Percentiles rank a stretch among this genome's conserved stretches.
Evolutionary conservation across 1,284 basidiomycete genomes (phyloP).

Genomic region (Cystobasidium slooffiae): DNA sequence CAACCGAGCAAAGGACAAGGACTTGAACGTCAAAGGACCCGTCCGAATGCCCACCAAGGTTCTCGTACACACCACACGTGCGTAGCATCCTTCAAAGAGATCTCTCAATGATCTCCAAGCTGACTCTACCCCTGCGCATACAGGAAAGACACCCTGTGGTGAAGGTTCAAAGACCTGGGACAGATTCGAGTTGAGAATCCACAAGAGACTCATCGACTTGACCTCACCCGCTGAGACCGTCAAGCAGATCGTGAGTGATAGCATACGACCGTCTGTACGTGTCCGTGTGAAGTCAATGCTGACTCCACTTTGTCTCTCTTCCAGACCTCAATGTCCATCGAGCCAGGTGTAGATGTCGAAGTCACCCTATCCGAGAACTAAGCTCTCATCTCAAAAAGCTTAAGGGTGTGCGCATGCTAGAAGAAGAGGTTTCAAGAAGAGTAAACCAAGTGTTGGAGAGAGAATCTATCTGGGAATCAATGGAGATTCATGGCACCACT

Average conservation of each 20-base stretch:
- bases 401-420: neutral
- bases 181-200: constrained; percentile 97
- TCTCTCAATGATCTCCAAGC: constrained; percentile 38
- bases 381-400: neutral
- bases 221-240: constrained; percentile 98
- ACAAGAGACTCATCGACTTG: constrained; percentile 99
- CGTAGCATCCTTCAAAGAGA: constrained; percentile 55
- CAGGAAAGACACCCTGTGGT: constrained; percentile 81
- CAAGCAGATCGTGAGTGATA: constrained; percentile 89
- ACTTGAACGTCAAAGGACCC: constrained; percentile 98
- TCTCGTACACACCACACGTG: constrained; percentile 94
- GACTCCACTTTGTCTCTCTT: too few relatives aligned
- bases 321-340: constrained; percentile 51
- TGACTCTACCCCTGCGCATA: neutral
- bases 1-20: constrained; percentile 99
- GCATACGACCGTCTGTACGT: constrained; percentile 26
- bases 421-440: neutral
- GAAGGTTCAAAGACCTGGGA: constrained; percentile 99
- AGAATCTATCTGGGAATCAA: too few relatives aligned
- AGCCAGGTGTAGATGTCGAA: constrained; percentile 49
- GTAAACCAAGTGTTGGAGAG: too few relatives aligned
- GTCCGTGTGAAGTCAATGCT: neutral
- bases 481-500: too few relatives aligned
- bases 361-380: constrained; percentile 48
- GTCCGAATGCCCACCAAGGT: constrained; percentile 98